Evolutionary conservation across 148 eudicot genomes (phyloP).

Genomic region (Rhododendron williamsianum): DNA sequence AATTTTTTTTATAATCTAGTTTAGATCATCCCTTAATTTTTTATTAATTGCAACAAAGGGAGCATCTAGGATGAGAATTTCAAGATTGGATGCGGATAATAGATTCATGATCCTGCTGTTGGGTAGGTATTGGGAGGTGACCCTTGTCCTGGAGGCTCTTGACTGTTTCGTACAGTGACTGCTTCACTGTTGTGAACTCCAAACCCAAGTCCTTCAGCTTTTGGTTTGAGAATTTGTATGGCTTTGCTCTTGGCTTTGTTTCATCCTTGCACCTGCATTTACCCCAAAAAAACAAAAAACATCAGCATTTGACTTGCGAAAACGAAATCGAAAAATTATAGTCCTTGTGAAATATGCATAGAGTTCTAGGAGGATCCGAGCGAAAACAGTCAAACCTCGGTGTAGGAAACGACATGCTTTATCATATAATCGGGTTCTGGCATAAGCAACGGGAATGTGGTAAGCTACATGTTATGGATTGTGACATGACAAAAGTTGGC

Average conservation of each 20-base stretch:
- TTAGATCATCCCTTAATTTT: too few species aligned
- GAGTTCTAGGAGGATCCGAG: background rate
- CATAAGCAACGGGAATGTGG: background rate
- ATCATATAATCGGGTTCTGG: background rate
- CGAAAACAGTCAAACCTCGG: background rate
- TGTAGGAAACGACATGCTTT: background rate
- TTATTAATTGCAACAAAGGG: background rate
- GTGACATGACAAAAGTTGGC: background rate
- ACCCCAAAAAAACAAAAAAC: background rate
- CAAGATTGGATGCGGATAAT: constrained; percentile 17
- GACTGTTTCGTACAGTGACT: constrained; percentile 67
- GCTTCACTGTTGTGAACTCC: constrained; percentile 64
- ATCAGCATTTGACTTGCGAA: background rate
- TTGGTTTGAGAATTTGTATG: constrained; percentile 73
- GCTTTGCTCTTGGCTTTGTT: constrained; percentile 59
- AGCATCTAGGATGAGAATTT: background rate
- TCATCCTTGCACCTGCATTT: constrained; percentile 71
- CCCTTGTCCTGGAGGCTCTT: constrained; percentile 85
- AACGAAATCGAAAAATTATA: background rate
- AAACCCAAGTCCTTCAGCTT: constrained; percentile 73
- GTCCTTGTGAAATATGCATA: background rate
- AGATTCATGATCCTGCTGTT: constrained; percentile 28
- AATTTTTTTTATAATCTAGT: too few species aligned
- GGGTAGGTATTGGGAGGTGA: constrained; percentile 47
- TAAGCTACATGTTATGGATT: background rate